Evolutionary conservation across 345 rosid genomes (phyloP), one percentile per base, ranked within the genome.

Genomic region (Gossypium raimondii): DNA sequence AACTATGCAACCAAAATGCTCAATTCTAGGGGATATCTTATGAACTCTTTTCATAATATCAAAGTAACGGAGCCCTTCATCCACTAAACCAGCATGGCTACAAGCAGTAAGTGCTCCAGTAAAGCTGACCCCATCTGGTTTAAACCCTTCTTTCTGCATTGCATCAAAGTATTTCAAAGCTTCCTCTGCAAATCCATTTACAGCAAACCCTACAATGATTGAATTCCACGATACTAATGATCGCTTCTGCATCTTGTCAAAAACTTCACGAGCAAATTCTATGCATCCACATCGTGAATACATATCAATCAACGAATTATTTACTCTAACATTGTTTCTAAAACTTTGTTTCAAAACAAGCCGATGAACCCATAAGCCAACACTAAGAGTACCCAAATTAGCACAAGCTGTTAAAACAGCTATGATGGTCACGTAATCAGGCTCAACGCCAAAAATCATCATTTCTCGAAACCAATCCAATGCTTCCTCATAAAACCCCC

Each of bases 1-100:
- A 18, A 94, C 97, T 56, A 94, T 67, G 87, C 98, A 94, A 9
- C 96, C 96, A 9, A 88, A 94, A 69, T 92, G 98, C 77, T 90
- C 93, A 61, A 94, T 89, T 48, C 91, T 76, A 6, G 98, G 94
- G 20, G 78, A 70, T 66, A 94, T 84, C 60, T 75, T 67, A 76
- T 82, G 79, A 67, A 82, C 82, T 44, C 74, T 79, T 76, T 78
- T 84, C 94, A 92, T 89, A 61, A 60, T 45, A 20, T 86, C 78
- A 76, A 94, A 89, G 75, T 82, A 87, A 20, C 18, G 64, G 25
- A 87, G 80, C 73, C 96, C 97, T 73, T 89, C 83, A 11, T 85
- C 89, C 14, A 90, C 89, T 67, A 92, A 73, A 75, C 97, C 91
- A 38, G 89, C 85, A 77, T 84, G 89, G 73, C 89, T 91, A 81